These are phyloP conservation scores for Phaeosphaeriaceae sp. DNA, from an alignment of 2,329 filamentous ascomycete species.

Conservation along the genomic window DNA sequence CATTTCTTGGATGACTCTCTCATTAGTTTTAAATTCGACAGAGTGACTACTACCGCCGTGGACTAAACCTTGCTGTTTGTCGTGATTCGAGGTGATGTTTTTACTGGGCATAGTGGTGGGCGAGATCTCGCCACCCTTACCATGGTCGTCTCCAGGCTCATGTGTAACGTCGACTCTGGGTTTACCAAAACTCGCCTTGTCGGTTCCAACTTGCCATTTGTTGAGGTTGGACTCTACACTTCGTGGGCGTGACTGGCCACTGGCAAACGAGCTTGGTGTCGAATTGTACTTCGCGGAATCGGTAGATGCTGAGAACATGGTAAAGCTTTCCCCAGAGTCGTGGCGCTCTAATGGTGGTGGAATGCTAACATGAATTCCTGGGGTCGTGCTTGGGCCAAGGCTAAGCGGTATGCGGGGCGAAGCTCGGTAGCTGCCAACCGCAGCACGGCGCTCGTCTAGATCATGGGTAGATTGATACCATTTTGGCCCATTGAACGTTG, in stretches of 20 bases:
- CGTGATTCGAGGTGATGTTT: conserved; percentile 11
- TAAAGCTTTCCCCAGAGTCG: conserved; percentile 67
- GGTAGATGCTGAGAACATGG: conserved; percentile 69
- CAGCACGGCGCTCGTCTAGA: conserved; percentile 47
- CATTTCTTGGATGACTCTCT: conserved; percentile 47
- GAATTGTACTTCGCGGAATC: conserved; percentile 63
- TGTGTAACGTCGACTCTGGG: conserved; percentile 8
- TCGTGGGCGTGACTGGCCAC: conserved; percentile 35
- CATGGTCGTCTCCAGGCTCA: conserved; percentile 17
- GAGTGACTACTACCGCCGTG: conserved; percentile 19
- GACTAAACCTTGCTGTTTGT: conserved; percentile 16
- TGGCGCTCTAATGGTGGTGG: conserved; percentile 55
- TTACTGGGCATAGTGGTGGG: conserved; percentile 36
- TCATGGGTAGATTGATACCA: conserved; percentile 45
- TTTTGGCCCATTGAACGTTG: conserved; percentile 36
- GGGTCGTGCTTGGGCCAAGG: conserved; percentile 53
- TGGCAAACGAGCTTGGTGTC: conserved; percentile 59
- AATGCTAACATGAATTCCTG: conserved; percentile 42
- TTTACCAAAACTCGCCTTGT: conserved; percentile 45
- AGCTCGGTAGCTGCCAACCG: conserved; percentile 55
- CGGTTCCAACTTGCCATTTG: conserved; percentile 32
- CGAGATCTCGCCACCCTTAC: conserved; percentile 32
- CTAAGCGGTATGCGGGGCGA: conserved; percentile 59
- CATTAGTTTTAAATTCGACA: conserved; percentile 33
- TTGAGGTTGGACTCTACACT: conserved; percentile 35